Base-by-base conservation (phyloP, 106 monocot genomes). In the Triglochin maritima region DNA sequence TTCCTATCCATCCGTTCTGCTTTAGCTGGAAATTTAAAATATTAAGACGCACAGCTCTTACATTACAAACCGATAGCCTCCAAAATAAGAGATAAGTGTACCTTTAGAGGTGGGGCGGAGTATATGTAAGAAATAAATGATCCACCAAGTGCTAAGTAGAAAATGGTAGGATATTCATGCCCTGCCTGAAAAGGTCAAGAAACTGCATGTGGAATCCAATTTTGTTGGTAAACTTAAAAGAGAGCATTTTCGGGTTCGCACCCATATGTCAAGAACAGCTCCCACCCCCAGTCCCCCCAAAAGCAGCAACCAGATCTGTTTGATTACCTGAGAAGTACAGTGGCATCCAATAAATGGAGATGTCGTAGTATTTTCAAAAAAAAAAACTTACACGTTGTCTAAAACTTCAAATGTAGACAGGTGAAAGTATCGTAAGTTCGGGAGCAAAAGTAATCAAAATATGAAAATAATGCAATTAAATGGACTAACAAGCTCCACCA, bases 31-130 rank as follows among this genome's bases (percentile, higher is more conserved):
- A n/a, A n/a, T n/a, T n/a, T n/a, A n/a, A n/a, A n/a, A n/a, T n/a
- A n/a, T n/a, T n/a, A n/a, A n/a, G n/a, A n/a, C n/a, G n/a, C n/a
- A n/a, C n/a, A n/a, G n/a, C n/a, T n/a, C n/a, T n/a, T n/a, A n/a
- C n/a, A n/a, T n/a, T n/a, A n/a, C n/a, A n/a, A n/a, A n/a, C n/a
- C n/a, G n/a, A n/a, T n/a, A n/a, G n/a, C n/a, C n/a, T n/a, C n/a
- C n/a, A n/a, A n/a, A n/a, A n/a, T n/a, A n/a, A n/a, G n/a, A n/a
- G n/a, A n/a, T n/a, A 6, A 11, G 46, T n/a, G 68, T 71, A 90
- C 94, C 95, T 96, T 96, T 16, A 96, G 67, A 3, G 95, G 95
- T 57, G 95, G 95, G 63, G 95, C 95, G 61, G 95, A 96, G 81
- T 96, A 96, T 69, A 96, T 91, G 60, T 96, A 96, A 58, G 95